Evolutionary conservation across 768 basidiomycete genomes (phyloP).

Genomic region (Boletus eberwhitei): DNA sequence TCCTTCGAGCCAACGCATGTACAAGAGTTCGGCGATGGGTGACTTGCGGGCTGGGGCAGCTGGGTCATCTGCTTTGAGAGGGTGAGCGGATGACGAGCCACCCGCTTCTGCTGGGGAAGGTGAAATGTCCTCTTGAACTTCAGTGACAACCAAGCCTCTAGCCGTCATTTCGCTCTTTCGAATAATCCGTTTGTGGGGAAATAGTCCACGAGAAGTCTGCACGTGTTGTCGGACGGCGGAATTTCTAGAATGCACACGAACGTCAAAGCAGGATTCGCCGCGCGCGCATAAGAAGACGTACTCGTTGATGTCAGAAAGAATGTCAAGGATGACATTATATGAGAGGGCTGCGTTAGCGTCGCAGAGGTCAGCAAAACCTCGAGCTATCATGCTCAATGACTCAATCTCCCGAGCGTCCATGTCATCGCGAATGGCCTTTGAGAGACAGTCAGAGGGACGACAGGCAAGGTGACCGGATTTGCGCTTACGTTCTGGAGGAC

Average conservation of each 20-base stretch:
- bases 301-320: slow-evolving; percentile 90
- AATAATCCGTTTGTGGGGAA: slow-evolving; percentile 75
- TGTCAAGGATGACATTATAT: slow-evolving; percentile 84
- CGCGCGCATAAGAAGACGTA: slow-evolving; percentile 38
- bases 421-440: slow-evolving; percentile 70
- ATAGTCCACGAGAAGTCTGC: slow-evolving; percentile 73
- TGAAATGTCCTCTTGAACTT: slow-evolving; percentile 70
- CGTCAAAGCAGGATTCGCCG: slow-evolving; percentile 1
- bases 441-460: slow-evolving; percentile 2
- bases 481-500: slow-evolving; percentile 66
- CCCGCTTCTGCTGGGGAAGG: slow-evolving; percentile 41
- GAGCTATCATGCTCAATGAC: slow-evolving; percentile 81
- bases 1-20: slow-evolving; percentile 95
- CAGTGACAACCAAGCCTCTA: slow-evolving; percentile 78
- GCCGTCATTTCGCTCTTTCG: slow-evolving; percentile 85
- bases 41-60: slow-evolving; percentile 57
- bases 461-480: neutral
- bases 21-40: slow-evolving; percentile 93
- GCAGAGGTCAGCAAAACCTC: slow-evolving; percentile 86
- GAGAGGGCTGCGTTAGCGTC: slow-evolving; percentile 81
- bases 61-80: slow-evolving; percentile 38
- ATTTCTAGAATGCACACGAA: slow-evolving; percentile 49
- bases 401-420: slow-evolving; percentile 89
- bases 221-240: slow-evolving; percentile 76
- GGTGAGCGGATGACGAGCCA: slow-evolving; percentile 27